Evolutionary conservation across 345 rosid species (phyloP).

Genomic region (Eucalyptus curtisii): DNA sequence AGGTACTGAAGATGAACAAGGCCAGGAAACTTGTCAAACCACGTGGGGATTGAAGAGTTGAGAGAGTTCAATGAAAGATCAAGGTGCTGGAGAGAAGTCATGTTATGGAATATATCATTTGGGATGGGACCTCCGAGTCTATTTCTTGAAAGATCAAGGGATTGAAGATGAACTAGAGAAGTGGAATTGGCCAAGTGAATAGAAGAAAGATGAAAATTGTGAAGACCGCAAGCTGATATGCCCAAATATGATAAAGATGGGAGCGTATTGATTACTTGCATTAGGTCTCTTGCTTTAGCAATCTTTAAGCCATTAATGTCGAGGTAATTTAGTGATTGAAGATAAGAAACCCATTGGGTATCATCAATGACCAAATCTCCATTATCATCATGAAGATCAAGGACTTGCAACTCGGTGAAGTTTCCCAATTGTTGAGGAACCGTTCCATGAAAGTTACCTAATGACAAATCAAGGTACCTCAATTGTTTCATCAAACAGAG

Average conservation of each 20-base stretch:
- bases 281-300: neutral
- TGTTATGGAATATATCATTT: neutral
- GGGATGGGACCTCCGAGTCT: neutral
- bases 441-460: neutral
- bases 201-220: neutral
- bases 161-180: neutral
- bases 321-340: neutral
- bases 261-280: neutral
- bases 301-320: neutral
- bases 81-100: neutral
- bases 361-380: neutral
- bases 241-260: neutral
- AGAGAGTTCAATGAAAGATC: neutral
- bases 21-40: neutral
- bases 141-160: neutral
- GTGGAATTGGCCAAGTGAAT: neutral
- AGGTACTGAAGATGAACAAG: neutral
- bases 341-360: neutral
- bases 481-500: accelerated
- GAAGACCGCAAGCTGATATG: neutral
- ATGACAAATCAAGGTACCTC: neutral
- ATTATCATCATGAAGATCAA: neutral
- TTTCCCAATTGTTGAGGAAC: neutral
- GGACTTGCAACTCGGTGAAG: neutral
- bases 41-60: accelerated